These are phyloP conservation scores for Blastocystis sp. DNA, from an alignment of 352 stramenopile genomes.

Conservation along the genomic window DNA sequence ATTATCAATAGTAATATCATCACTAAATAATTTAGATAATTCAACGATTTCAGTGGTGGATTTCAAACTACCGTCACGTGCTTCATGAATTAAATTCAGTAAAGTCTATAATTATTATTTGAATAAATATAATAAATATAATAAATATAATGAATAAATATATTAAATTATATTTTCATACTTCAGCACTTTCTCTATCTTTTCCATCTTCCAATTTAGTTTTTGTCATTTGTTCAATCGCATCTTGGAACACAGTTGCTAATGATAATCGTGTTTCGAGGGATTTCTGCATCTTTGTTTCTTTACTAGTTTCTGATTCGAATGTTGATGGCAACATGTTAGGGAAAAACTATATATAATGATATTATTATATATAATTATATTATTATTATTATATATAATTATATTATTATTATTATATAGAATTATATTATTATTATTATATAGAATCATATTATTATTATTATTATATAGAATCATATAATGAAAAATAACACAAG, in stretches of 20 bases:
- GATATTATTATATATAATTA: no score
- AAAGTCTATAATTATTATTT: no score
- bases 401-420: no score
- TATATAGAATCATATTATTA: no score
- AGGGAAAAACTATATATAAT: conserved; percentile 35
- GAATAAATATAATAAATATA: not conserved
- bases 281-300: conserved; percentile 4
- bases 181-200: not conserved
- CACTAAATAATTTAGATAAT: conserved; percentile 16
- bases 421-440: no score
- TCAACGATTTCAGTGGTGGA: not conserved
- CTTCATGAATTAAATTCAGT: not conserved
- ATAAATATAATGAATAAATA: not conserved
- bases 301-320: conserved; percentile 29
- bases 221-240: conserved; percentile 5
- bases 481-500: no score
- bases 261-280: conserved; percentile 16
- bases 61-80: conserved; percentile 5
- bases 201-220: conserved; percentile 8
- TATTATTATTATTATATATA: no score
- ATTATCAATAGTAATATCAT: conserved; percentile 20
- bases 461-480: no score
- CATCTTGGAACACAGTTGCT: conserved; percentile 26
- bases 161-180: not conserved
- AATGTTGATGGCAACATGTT: conserved; percentile 34